phyloP scores from a whole-genome alignment of 345 rosid species.

The Gossypium arboreum region DNA sequence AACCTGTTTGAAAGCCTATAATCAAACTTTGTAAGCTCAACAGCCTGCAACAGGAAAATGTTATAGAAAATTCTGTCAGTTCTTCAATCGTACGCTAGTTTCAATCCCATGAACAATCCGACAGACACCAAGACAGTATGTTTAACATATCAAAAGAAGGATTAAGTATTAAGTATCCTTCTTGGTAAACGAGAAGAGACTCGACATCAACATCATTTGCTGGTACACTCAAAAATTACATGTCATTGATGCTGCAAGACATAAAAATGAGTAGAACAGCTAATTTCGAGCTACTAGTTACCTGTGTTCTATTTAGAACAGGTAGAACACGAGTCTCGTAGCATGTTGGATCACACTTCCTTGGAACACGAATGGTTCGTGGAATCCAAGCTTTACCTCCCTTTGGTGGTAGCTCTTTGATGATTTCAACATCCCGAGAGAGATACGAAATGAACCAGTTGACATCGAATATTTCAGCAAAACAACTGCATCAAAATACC shows the following conservation, averaged over 20 bases:
- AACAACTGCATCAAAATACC: slow-evolving; percentile 55
- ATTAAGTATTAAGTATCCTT: neutral
- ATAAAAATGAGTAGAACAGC: neutral
- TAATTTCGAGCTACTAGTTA: slow-evolving; percentile 26
- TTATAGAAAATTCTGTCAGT: slow-evolving; percentile 4
- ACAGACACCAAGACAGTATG: neutral
- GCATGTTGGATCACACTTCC: slow-evolving; percentile 73
- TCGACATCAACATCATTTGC: neutral
- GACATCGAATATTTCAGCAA: slow-evolving; percentile 76
- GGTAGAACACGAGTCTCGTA: slow-evolving; percentile 54
- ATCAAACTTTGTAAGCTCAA: slow-evolving; percentile 90
- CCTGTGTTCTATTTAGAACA: slow-evolving; percentile 47
- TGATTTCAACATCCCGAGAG: slow-evolving; percentile 55
- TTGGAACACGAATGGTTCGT: slow-evolving; percentile 66
- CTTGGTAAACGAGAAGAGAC: neutral
- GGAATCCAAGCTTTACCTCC: slow-evolving; percentile 50
- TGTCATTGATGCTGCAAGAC: neutral
- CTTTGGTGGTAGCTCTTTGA: slow-evolving; percentile 59
- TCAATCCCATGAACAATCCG: neutral
- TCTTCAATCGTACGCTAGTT: neutral
- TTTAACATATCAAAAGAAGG: neutral
- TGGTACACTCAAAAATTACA: too few species aligned
- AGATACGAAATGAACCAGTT: slow-evolving; percentile 78
- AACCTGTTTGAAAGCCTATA: slow-evolving; percentile 77
- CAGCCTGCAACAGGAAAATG: slow-evolving; percentile 47